phyloP scores from a whole-genome alignment of 192 early-diverging fungal species.

The Linnemannia hyalina region DNA sequence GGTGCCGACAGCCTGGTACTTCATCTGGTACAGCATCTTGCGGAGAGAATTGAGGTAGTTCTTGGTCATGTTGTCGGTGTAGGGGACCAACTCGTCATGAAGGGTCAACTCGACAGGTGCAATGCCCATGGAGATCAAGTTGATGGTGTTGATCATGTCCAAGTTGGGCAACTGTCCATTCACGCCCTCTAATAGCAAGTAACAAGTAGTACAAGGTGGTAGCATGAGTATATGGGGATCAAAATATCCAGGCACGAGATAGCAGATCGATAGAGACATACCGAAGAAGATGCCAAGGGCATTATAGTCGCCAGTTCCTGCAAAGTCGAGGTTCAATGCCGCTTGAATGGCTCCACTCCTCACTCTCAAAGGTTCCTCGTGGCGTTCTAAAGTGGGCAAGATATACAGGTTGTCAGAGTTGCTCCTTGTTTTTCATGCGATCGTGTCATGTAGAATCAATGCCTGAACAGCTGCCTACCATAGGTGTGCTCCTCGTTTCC shows the following conservation, averaged over 20 bases:
- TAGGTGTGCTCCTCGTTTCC: slow-evolving; percentile 61
- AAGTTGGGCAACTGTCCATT: slow-evolving; percentile 94
- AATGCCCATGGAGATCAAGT: slow-evolving; percentile 65
- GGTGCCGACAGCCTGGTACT: slow-evolving; percentile 75
- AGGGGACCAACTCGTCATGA: slow-evolving; percentile 61
- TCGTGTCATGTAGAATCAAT: background rate
- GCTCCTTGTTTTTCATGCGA: background rate
- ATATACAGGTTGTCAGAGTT: too few relatives aligned
- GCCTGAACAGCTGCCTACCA: slow-evolving; percentile 18
- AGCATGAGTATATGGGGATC: background rate
- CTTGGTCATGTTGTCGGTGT: slow-evolving; percentile 46
- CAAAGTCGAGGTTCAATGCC: slow-evolving; percentile 89
- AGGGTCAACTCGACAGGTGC: slow-evolving; percentile 70
- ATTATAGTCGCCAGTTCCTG: slow-evolving; percentile 71
- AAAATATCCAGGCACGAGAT: background rate
- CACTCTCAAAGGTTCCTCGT: slow-evolving; percentile 33
- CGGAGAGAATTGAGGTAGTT: slow-evolving; percentile 60
- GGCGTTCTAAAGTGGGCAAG: slow-evolving; percentile 19
- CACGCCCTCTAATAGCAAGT: slow-evolving; percentile 72
- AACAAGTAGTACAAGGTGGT: background rate
- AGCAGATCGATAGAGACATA: slow-evolving; percentile 14
- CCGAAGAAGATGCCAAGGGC: slow-evolving; percentile 82
- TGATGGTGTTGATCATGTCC: slow-evolving; percentile 87
- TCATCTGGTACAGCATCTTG: slow-evolving; percentile 69
- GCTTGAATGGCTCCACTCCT: slow-evolving; percentile 88